Percentiles rank a stretch among this genome's conserved stretches.
These are phyloP conservation scores for Aspergillus conjunctus DNA, from an alignment of 495 filamentous ascomycete genomes.

Conservation along the genomic window DNA sequence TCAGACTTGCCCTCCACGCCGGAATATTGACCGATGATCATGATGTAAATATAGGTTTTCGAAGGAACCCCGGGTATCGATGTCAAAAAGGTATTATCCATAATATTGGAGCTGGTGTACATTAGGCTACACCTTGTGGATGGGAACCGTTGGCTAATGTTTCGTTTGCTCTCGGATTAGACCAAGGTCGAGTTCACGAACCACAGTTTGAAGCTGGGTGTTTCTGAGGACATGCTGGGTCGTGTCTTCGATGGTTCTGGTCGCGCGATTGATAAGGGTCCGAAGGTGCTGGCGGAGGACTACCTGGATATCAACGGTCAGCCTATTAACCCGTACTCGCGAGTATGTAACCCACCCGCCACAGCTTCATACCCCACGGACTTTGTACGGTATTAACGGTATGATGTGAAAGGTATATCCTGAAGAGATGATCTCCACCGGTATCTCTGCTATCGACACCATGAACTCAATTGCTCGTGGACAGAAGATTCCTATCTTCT, in stretches of 20 bases:
- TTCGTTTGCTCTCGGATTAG: constrained; percentile 38
- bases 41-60: constrained; percentile 69
- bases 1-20: constrained; percentile 11
- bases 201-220: constrained; percentile 94
- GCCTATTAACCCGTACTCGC: constrained; percentile 97
- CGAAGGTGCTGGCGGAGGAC: constrained; percentile 96
- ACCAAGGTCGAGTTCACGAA: constrained; percentile 97
- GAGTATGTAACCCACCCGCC: constrained; percentile 56
- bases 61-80: constrained; percentile 97
- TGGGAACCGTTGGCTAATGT: constrained; percentile 4
- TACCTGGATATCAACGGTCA: constrained; percentile 99
- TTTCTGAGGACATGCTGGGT: constrained; percentile 99
- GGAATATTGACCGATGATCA: constrained; percentile 28
- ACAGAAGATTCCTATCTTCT: constrained; percentile 99
- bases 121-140: background rate
- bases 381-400: constrained; percentile 24
- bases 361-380: background rate
- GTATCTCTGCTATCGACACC: constrained; percentile 98
- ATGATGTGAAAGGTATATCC: constrained; percentile 74
- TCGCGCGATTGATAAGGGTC: constrained; percentile 96
- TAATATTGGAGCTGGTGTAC: background rate
- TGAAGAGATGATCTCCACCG: constrained; percentile 99
- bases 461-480: constrained; percentile 99
- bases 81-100: constrained; percentile 81
- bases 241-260: constrained; percentile 98